These are phyloP conservation scores for Sphagnum tenellum DNA, from an alignment of 225 moss, liverwort and hornwort genomes.

Conservation along the genomic window DNA sequence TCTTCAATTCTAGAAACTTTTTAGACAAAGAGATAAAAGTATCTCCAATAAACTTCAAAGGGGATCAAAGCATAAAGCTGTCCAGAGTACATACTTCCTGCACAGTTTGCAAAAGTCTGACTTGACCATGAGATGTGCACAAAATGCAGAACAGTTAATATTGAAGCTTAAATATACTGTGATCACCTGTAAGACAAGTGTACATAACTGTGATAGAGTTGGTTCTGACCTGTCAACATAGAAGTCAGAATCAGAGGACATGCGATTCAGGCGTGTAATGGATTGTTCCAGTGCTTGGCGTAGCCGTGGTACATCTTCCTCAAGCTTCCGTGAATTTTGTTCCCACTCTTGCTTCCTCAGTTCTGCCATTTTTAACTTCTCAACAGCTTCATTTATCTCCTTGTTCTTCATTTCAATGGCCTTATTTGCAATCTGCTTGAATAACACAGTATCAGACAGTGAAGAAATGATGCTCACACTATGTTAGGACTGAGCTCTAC, in stretches of 20 bases:
- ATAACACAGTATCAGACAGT: not conserved
- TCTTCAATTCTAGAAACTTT: not conserved
- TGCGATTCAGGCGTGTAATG: constrained; percentile 81
- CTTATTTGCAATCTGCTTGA: constrained; percentile 48
- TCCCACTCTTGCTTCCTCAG: constrained; percentile 37
- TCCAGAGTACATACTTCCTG: too few species aligned
- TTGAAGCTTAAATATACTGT: too few species aligned
- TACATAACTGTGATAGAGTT: too few species aligned
- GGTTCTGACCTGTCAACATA: constrained; percentile 73
- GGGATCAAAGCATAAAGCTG: not conserved
- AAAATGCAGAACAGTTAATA: too few species aligned
- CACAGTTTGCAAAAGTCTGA: too few species aligned
- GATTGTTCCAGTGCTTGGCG: constrained; percentile 89
- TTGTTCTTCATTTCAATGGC: constrained; percentile 56
- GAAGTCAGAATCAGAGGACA: constrained; percentile 94
- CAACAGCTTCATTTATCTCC: constrained; percentile 49
- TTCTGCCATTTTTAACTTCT: constrained; percentile 48
- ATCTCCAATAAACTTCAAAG: constrained; percentile 6
- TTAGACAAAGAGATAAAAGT: not conserved
- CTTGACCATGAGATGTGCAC: too few species aligned
- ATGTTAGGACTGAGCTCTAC: too few species aligned
- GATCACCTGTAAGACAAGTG: too few species aligned
- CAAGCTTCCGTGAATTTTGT: constrained; percentile 55
- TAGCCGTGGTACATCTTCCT: constrained; percentile 78
- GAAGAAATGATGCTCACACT: not conserved